phyloP scores from a whole-genome alignment of 106 monocot genomes.

The Alisma plantagoaquatica region DNA sequence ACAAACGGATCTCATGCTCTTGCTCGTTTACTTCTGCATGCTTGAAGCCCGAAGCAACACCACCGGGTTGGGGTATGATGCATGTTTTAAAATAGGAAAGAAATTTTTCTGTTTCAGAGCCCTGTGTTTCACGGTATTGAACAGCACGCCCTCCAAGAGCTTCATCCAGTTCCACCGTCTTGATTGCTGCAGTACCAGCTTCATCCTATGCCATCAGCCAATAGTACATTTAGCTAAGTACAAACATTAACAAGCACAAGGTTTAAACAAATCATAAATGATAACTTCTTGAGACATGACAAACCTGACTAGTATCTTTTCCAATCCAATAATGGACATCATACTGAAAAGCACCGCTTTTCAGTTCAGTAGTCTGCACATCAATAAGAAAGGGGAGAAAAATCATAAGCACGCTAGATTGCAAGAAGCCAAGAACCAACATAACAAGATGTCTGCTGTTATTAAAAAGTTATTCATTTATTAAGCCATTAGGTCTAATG shows the following conservation, averaged over 20 bases:
- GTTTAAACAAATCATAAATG: too few relatives aligned
- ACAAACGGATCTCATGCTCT: conserved; percentile 30
- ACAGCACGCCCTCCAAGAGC: conserved; percentile 47
- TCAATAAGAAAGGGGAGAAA: too few relatives aligned
- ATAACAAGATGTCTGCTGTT: too few relatives aligned
- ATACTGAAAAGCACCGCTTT: conserved; percentile 44
- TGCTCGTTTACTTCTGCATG: conserved; percentile 29
- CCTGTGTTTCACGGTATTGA: conserved; percentile 44
- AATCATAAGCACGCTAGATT: background rate
- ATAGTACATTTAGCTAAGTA: too few relatives aligned
- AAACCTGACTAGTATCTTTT: conserved; percentile 50
- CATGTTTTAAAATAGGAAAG: conserved; percentile 57
- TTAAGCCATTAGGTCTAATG: too few relatives aligned
- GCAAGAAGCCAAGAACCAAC: background rate
- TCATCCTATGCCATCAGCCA: conserved; percentile 27
- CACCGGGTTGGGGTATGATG: conserved; percentile 46
- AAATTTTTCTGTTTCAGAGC: conserved; percentile 42
- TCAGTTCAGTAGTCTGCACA: conserved; percentile 33
- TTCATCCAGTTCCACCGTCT: conserved; percentile 44
- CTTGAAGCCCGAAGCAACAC: conserved; percentile 37
- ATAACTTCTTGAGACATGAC: too few relatives aligned
- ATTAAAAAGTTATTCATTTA: too few relatives aligned
- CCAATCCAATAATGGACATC: conserved; percentile 56
- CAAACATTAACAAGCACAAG: too few relatives aligned
- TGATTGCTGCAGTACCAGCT: conserved; percentile 40